Evolutionary conservation across 2,329 filamentous ascomycete genomes (phyloP).

Genomic region (Pseudogymnoascus sp.): DNA sequence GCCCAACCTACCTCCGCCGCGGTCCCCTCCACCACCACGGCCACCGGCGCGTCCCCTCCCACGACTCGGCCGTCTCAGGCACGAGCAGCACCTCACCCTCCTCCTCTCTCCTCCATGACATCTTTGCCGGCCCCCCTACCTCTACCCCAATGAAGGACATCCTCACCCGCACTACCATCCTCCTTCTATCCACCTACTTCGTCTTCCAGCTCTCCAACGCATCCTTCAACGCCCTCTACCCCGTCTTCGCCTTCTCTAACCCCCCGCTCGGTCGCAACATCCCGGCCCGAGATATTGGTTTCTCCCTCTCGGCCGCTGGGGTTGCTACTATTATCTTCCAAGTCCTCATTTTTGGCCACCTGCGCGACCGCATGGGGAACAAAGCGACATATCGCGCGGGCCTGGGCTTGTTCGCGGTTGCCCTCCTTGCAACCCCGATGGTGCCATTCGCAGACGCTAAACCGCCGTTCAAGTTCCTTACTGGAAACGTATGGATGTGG

Average conservation of each 20-base stretch:
- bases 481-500: constrained; percentile 64
- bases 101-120: constrained; percentile 17
- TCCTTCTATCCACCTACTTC: constrained; percentile 77
- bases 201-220: constrained; percentile 93
- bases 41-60: constrained; percentile 24
- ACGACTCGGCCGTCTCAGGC: constrained; percentile 29
- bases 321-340: constrained; percentile 85
- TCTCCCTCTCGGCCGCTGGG: constrained; percentile 78
- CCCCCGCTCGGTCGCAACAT: constrained; percentile 70
- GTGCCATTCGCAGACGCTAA: constrained; percentile 65
- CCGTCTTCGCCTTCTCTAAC: constrained; percentile 74
- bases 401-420: constrained; percentile 69
- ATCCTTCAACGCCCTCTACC: constrained; percentile 90
- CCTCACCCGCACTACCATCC: constrained; percentile 70
- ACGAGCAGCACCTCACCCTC: constrained; percentile 34
- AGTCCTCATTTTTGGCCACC: constrained; percentile 68
- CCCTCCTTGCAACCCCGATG: constrained; percentile 83
- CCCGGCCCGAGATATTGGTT: constrained; percentile 70
- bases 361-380: constrained; percentile 76
- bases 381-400: constrained; percentile 73
- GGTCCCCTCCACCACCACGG: constrained; percentile 11
- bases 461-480: constrained; percentile 48
- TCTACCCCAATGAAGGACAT: constrained; percentile 50
- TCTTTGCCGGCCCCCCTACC: constrained; percentile 37
- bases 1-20: constrained; percentile 49